phyloP scores from a whole-genome alignment of 106 monocot genomes.

The Hemerocallis citrina region DNA sequence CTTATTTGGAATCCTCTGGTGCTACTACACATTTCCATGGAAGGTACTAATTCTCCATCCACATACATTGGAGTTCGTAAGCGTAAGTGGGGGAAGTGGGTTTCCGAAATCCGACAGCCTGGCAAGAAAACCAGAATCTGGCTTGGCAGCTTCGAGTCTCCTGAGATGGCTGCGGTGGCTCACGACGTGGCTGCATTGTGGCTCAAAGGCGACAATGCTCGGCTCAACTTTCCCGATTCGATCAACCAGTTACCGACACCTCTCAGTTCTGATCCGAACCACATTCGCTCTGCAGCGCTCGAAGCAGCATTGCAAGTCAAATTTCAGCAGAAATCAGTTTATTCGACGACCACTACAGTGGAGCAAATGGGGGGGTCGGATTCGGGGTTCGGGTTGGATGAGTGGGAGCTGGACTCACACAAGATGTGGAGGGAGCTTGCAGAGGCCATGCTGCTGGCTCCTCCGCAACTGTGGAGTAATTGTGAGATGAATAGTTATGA shows the following conservation, averaged over 20 bases:
- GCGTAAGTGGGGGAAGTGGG: slow-evolving; percentile 86
- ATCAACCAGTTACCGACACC: slow-evolving; percentile 38
- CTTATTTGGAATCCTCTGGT: too few species aligned
- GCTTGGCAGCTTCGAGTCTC: slow-evolving; percentile 77
- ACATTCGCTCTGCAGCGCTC: slow-evolving; percentile 66
- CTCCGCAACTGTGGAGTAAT: slow-evolving; percentile 18
- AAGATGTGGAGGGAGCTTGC: slow-evolving; percentile 74
- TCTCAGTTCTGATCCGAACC: slow-evolving; percentile 28
- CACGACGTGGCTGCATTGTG: slow-evolving; percentile 73
- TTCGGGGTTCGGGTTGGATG: neutral
- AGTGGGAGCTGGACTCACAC: slow-evolving; percentile 42
- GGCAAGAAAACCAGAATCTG: slow-evolving; percentile 86
- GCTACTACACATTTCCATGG: too few species aligned
- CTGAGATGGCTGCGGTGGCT: slow-evolving; percentile 78
- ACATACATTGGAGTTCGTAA: slow-evolving; percentile 59
- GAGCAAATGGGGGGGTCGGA: neutral
- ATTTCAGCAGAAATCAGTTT: neutral
- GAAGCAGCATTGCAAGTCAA: slow-evolving; percentile 42
- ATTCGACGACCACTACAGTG: neutral
- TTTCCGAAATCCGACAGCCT: slow-evolving; percentile 83
- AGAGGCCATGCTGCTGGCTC: slow-evolving; percentile 58
- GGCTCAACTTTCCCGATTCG: slow-evolving; percentile 68
- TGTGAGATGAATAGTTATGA: slow-evolving; percentile 8
- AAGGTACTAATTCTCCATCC: too few species aligned
- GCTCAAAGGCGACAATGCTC: slow-evolving; percentile 47